These are phyloP conservation scores for Chalciporus sp. DNA, from an alignment of 1,284 basidiomycete species.

Conservation along the genomic window DNA sequence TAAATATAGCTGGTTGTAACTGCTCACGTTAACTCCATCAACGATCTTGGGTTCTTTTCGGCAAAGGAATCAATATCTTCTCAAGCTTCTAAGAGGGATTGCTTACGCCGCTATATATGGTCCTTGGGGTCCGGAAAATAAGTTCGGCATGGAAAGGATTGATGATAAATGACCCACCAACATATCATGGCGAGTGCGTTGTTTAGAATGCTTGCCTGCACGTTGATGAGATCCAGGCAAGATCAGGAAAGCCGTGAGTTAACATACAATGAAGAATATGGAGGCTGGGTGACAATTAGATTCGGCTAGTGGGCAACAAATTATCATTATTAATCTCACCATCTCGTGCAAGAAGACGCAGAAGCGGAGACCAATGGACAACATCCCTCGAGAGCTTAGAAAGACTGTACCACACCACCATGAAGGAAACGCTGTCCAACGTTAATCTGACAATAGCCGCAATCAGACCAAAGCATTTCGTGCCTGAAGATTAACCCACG, in stretches of 20 bases:
- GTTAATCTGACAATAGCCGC: conserved; percentile 8
- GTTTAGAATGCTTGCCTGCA: conserved; percentile 20
- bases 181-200: conserved; percentile 9
- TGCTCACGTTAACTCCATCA: conserved; percentile 15
- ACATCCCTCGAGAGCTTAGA: not conserved
- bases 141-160: too few species aligned
- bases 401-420: conserved; percentile 6
- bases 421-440: conserved; percentile 19
- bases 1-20: too few species aligned
- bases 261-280: conserved; percentile 23
- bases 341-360: conserved; percentile 20
- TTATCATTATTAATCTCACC: conserved; percentile 10
- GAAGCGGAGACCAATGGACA: conserved; percentile 10
- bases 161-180: conserved; percentile 18
- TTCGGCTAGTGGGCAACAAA: not conserved
- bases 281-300: conserved; percentile 7
- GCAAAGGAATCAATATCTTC: conserved; percentile 3
- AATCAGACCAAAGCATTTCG: not conserved
- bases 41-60: conserved; percentile 23
- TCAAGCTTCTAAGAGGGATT: not conserved
- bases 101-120: not conserved
- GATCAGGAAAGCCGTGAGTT: not conserved
- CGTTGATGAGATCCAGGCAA: conserved; percentile 1
- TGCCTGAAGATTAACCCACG: conserved; percentile 11
- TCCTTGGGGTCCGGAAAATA: not conserved